Conservation (phyloP, 73 alveolate species). For the Paramecium biaurelia region DNA sequence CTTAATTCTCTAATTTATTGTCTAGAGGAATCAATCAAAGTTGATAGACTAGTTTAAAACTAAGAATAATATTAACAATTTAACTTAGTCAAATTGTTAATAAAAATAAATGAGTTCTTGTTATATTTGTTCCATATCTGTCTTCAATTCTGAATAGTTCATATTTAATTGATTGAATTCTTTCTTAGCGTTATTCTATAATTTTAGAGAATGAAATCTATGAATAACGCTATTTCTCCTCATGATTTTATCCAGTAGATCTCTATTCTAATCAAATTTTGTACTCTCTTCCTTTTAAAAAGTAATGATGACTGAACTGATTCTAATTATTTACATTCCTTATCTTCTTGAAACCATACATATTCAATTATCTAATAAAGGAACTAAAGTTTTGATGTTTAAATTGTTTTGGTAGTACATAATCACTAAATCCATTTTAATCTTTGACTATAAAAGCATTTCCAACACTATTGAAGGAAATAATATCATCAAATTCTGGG, state of each 20-base stretch:
- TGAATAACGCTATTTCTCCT: not conserved
- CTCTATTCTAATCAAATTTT: not conserved
- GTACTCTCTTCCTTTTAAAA: constrained; percentile 58
- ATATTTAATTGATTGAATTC: not conserved
- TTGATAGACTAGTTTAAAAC: not conserved
- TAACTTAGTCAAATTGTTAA: not conserved
- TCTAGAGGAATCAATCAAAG: constrained; percentile 13
- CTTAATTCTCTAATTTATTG: not conserved
- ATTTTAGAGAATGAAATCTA: not conserved
- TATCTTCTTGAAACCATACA: constrained; percentile 81
- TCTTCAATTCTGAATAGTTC: not conserved
- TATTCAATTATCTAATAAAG: constrained; percentile 76
- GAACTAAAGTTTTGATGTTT: constrained; percentile 74
- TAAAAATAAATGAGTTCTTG: not conserved
- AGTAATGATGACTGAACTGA: constrained; percentile 67
- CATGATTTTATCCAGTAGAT: not conserved
- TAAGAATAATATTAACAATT: not conserved
- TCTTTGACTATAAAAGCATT: constrained; percentile 6
- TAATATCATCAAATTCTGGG: not conserved
- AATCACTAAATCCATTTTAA: not conserved
- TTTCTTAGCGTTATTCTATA: not conserved
- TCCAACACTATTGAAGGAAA: not conserved
- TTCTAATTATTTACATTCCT: constrained; percentile 71
- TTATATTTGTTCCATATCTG: not conserved
- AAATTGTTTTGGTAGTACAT: constrained; percentile 66